Conservation (phyloP, 345 rosid genomes). For the Xanthoceras sorbifolium region DNA sequence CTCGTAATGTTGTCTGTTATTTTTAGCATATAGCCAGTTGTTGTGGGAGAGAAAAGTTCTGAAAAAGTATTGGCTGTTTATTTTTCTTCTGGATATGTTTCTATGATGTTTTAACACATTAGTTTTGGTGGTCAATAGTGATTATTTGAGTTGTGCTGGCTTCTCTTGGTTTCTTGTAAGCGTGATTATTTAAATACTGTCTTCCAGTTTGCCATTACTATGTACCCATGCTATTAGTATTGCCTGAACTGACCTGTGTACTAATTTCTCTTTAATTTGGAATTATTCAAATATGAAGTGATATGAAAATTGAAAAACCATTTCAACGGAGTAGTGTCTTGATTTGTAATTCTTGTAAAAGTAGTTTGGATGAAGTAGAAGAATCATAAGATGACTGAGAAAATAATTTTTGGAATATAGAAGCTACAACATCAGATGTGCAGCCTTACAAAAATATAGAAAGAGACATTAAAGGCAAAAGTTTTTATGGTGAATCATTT, state of each 20-base stretch:
- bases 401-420: background rate
- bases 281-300: background rate
- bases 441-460: background rate
- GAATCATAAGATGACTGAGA: background rate
- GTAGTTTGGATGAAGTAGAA: background rate
- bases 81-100: background rate
- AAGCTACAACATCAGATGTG: background rate
- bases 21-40: background rate
- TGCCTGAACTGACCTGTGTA: background rate
- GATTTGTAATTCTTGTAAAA: background rate
- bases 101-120: background rate
- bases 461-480: background rate
- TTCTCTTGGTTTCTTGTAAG: background rate
- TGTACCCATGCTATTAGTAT: background rate
- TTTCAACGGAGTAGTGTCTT: background rate
- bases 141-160: background rate
- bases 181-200: background rate
- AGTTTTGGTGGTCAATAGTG: background rate
- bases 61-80: background rate
- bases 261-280: constrained; percentile 1
- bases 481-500: background rate
- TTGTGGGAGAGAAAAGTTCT: background rate
- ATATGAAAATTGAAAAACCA: background rate
- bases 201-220: background rate
- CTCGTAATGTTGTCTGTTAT: background rate